A percentile compares a stretch with the other conserved stretches of the same genome.
phyloP scores from a whole-genome alignment of 768 basidiomycete species.

The Suillus luteus region DNA sequence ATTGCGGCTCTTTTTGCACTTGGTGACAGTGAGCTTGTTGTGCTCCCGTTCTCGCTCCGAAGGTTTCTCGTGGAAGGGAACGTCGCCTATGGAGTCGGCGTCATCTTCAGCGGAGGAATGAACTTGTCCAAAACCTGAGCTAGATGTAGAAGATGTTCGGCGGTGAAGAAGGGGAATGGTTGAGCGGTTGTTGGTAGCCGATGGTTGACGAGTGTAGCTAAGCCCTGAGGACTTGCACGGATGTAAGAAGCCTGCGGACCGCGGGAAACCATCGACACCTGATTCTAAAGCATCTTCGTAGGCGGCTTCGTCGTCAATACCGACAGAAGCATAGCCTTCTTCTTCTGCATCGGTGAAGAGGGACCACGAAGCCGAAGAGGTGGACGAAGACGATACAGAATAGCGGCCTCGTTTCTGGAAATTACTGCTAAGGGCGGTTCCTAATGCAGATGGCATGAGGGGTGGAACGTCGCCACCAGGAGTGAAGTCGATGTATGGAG shows the following conservation, averaged over 20 bases:
- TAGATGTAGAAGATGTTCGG: slow-evolving; percentile 51
- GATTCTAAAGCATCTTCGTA: slow-evolving; percentile 40
- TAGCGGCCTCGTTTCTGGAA: slow-evolving; percentile 50
- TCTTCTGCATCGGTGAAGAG: slow-evolving; percentile 66
- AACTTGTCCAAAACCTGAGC: slow-evolving; percentile 33
- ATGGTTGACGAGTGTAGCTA: slow-evolving; percentile 69
- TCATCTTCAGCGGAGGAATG: slow-evolving; percentile 48
- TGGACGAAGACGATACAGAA: slow-evolving; percentile 63
- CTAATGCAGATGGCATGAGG: slow-evolving; percentile 60
- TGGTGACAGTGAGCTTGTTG: slow-evolving; percentile 34
- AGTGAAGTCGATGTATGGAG: slow-evolving; percentile 58
- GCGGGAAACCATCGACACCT: slow-evolving; percentile 42
- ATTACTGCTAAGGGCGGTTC: slow-evolving; percentile 46
- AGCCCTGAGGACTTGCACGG: slow-evolving; percentile 46
- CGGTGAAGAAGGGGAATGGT: slow-evolving; percentile 58
- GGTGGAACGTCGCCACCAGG: slow-evolving; percentile 64
- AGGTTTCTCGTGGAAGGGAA: slow-evolving; percentile 35
- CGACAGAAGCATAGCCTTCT: slow-evolving; percentile 35
- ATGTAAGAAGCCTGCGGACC: slow-evolving; percentile 41
- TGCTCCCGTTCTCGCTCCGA: slow-evolving; percentile 25
- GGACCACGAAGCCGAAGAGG: slow-evolving; percentile 70
- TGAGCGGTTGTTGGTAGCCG: slow-evolving; percentile 68
- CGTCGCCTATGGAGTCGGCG: slow-evolving; percentile 38
- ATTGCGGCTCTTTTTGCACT: slow-evolving; percentile 57
- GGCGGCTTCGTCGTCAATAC: slow-evolving; percentile 37